A percentile compares a stretch with the other conserved stretches of the same genome.
These are phyloP conservation scores for Monosporascus sp. DNA, from an alignment of 2,329 filamentous ascomycete species.

Conservation along the genomic window DNA sequence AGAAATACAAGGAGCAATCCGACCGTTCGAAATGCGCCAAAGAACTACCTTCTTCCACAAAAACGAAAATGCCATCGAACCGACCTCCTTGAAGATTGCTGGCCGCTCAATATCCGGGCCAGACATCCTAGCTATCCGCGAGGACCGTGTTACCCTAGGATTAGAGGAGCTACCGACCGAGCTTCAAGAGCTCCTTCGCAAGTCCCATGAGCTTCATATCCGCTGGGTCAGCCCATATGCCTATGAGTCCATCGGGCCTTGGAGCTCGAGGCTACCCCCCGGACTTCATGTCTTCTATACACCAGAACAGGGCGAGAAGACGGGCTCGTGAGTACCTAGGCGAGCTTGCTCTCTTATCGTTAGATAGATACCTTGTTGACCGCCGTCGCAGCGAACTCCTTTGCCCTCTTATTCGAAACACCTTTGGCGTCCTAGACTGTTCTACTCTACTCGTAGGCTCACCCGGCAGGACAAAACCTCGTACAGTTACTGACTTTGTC, in stretches of 20 bases:
- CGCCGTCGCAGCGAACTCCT: slow-evolving; percentile 16
- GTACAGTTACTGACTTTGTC: slow-evolving; percentile 48
- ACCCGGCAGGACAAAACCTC: slow-evolving; percentile 16
- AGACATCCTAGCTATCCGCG: slow-evolving; percentile 60
- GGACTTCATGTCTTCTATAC: slow-evolving; percentile 80
- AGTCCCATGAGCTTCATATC: slow-evolving; percentile 68
- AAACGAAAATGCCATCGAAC: slow-evolving; percentile 58
- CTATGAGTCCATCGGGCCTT: slow-evolving; percentile 60
- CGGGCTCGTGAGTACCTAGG: slow-evolving; percentile 11
- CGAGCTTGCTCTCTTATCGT: no score
- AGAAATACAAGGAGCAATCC: no score
- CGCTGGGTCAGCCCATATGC: slow-evolving; percentile 63
- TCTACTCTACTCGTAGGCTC: slow-evolving; percentile 25
- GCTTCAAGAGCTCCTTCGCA: slow-evolving; percentile 55
- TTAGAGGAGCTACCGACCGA: slow-evolving; percentile 68
- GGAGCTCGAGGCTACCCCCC: slow-evolving; percentile 68
- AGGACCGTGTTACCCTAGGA: slow-evolving; percentile 72
- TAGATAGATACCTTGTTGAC: no score
- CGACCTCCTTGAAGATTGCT: slow-evolving; percentile 54
- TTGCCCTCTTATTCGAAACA: slow-evolving; percentile 24
- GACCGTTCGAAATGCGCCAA: slow-evolving; percentile 56
- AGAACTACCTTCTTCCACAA: slow-evolving; percentile 74
- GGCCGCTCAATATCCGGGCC: slow-evolving; percentile 50
- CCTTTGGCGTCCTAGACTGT: slow-evolving; percentile 30
- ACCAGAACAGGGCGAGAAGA: slow-evolving; percentile 37